phyloP scores from a whole-genome alignment of 2,329 filamentous ascomycete species.

The Phyllosticta paracitricarpa region DNA sequence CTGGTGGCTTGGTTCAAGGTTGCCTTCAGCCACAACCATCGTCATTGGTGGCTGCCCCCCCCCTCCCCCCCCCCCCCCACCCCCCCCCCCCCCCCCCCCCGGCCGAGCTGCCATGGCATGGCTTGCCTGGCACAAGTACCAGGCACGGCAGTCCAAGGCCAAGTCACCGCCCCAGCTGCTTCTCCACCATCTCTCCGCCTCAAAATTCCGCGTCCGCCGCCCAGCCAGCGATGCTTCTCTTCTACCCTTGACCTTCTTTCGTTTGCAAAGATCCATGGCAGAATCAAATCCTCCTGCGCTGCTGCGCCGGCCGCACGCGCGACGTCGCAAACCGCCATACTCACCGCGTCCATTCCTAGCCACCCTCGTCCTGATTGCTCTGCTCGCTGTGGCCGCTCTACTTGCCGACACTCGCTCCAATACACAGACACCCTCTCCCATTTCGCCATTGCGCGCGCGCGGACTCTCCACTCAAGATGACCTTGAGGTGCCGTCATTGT shows the following conservation, averaged over 20 bases:
- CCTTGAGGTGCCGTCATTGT: conserved; percentile 24
- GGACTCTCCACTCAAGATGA: conserved; percentile 17
- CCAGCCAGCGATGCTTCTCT: background rate
- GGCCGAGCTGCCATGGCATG: background rate
- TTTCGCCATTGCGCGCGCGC: background rate
- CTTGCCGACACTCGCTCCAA: background rate
- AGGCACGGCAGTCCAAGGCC: background rate
- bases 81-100: background rate
- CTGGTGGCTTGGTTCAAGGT: too few species aligned
- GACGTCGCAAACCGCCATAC: conserved; percentile 20
- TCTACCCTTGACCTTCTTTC: background rate
- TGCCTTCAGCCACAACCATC: background rate
- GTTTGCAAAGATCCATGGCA: conserved; percentile 4
- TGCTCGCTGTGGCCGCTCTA: conserved; percentile 24
- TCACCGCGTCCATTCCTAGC: conserved; percentile 38
- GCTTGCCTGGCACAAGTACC: background rate
- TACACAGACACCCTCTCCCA: background rate
- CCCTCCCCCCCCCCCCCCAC: background rate
- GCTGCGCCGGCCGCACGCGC: conserved; percentile 8
- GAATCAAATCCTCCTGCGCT: conserved; percentile 1
- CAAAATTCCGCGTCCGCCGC: background rate
- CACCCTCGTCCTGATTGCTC: conserved; percentile 29
- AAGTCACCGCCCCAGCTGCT: background rate
- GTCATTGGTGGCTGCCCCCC: background rate
- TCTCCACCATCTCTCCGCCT: background rate